phyloP scores from a whole-genome alignment of 164 flowering plant species.

The Malania oleifera region DNA sequence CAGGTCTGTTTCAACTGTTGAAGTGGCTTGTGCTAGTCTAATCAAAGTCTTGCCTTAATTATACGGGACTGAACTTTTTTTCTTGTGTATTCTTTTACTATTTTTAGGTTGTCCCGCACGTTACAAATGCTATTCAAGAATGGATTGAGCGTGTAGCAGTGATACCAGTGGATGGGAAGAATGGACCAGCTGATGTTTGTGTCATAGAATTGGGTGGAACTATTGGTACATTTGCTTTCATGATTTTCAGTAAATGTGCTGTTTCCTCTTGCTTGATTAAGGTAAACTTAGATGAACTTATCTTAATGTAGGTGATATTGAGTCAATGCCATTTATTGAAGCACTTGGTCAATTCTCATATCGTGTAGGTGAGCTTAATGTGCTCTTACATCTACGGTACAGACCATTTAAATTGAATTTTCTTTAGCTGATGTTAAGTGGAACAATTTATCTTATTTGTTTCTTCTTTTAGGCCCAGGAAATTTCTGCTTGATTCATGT shows the following conservation, averaged over 20 bases:
- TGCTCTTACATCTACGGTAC: too few species aligned
- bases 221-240: slow-evolving; percentile 54
- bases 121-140: slow-evolving; percentile 94
- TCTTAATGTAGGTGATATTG: slow-evolving; percentile 78
- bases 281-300: background rate
- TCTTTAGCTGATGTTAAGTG: background rate
- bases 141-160: slow-evolving; percentile 87
- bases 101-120: slow-evolving; percentile 81
- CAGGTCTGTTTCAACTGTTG: slow-evolving; percentile 46
- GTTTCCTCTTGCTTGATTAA: background rate
- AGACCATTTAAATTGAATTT: background rate
- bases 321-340: slow-evolving; percentile 91
- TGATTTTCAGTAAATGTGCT: background rate
- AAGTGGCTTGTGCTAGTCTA: background rate
- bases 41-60: background rate
- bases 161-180: slow-evolving; percentile 87
- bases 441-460: background rate
- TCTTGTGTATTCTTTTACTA: too few species aligned
- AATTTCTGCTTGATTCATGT: slow-evolving; percentile 94
- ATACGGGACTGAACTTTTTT: too few species aligned
- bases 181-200: slow-evolving; percentile 92
- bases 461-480: slow-evolving; percentile 51
- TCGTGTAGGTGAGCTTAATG: slow-evolving; percentile 72
- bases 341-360: slow-evolving; percentile 92
- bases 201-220: slow-evolving; percentile 98